Base-by-base conservation (phyloP, 2,329 filamentous ascomycete genomes). In the Rutstroemia sp. region DNA sequence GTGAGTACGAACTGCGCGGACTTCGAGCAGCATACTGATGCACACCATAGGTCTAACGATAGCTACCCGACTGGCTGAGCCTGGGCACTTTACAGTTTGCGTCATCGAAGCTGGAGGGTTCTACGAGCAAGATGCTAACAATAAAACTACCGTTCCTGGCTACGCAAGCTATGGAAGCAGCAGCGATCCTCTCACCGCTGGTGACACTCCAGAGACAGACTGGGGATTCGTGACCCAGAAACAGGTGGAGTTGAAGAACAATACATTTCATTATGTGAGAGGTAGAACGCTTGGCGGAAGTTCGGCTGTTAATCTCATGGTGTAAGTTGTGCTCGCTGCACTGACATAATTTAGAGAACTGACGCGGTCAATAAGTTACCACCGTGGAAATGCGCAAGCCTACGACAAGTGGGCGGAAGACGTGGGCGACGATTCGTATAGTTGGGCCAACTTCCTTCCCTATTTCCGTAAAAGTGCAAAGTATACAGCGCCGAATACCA, bases 221-320 rank as follows among this genome's bases (percentile, higher is more conserved):
- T 61, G 57, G 57, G 57, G 51, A 10, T 46, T 40, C 17, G 42
- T 39, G 5, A 54, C 51, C 2, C 25, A 42, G 17, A n/a, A 45
- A 3, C 19, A 30, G n/a, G 3, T 19, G 16, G 49, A 39, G 12
- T 21, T 54, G 17, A 40, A 54, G 27, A 46, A 46, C n/a, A 52
- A 46, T 14, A 44, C 39, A 14, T 46, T 65, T 39, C 57, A 55
- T 30, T 61, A 57, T 50, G 66, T 70, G 8, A 65, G 69, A 21
- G 71, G 71, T 7, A 68, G 68, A 47, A 58, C 64, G 2, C 63
- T 73, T 1, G 71, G 72, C 10, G 70, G 71, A 3, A 67, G 61
- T 12, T 66, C 61, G 21, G 70, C 64, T 0, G 72, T 73, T 50
- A 74, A 73, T 51, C 69, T 68, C 53, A 56, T 69, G 17, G 67